Percentiles rank a stretch among this genome's conserved stretches.
phyloP scores from a whole-genome alignment of 768 basidiomycete species.

The Lactarius tabidus region DNA sequence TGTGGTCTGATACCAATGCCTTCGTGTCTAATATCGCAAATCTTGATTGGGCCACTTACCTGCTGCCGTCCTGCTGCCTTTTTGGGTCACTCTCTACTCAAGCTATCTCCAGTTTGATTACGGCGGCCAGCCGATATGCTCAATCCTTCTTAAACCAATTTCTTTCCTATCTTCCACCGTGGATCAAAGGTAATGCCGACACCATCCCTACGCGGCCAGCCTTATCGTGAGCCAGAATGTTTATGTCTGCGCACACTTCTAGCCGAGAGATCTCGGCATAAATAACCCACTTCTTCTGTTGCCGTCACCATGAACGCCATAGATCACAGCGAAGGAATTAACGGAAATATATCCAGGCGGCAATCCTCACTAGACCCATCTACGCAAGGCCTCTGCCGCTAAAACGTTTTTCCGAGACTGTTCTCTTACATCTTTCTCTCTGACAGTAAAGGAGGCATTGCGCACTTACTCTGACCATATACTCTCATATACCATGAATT shows the following conservation, averaged over 20 bases:
- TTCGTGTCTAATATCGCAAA: neutral
- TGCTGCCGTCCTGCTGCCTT: neutral
- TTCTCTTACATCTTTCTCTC: neutral
- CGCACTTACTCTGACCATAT: no score
- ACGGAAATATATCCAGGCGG: neutral
- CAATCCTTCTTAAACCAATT: neutral
- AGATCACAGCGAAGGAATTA: neutral
- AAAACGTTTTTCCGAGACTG: neutral
- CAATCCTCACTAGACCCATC: neutral
- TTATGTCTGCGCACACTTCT: neutral
- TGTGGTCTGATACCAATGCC: no score
- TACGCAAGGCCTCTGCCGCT: no score
- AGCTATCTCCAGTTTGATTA: neutral
- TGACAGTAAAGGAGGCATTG: neutral
- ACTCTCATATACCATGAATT: no score
- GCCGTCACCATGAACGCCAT: neutral
- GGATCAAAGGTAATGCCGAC: neutral
- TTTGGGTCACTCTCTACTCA: neutral
- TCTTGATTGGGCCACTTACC: neutral
- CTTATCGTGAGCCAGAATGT: neutral
- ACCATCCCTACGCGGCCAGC: neutral
- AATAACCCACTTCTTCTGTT: neutral
- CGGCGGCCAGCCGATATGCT: neutral
- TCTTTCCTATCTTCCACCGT: neutral
- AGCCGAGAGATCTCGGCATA: neutral